phyloP scores from a whole-genome alignment of 768 basidiomycete genomes.

The Clitopilus passeckerianus region DNA sequence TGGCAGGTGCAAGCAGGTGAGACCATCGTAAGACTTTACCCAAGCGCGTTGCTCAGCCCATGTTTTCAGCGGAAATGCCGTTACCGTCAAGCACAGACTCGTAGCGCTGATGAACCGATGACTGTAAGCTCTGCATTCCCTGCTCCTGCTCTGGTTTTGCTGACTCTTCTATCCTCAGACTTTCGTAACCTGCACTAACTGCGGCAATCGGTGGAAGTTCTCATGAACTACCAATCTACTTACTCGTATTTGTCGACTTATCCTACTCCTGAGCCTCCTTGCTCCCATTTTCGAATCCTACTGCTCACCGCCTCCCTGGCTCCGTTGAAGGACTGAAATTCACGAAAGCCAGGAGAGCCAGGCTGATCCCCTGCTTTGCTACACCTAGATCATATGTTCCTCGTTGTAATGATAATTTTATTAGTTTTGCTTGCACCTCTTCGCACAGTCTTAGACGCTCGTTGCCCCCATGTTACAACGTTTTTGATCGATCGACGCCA shows the following conservation, averaged over 20 bases:
- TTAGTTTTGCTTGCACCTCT: too few species aligned
- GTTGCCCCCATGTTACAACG: too few species aligned
- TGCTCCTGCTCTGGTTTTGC: not conserved
- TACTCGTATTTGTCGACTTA: not conserved
- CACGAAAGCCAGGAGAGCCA: too few species aligned
- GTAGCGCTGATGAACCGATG: slow-evolving; percentile 99
- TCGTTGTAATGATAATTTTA: too few species aligned
- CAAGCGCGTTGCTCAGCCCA: not conserved
- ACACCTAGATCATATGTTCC: too few species aligned
- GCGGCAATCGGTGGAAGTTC: slow-evolving; percentile 37
- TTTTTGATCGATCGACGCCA: too few species aligned
- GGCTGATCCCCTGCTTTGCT: too few species aligned
- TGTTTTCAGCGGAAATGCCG: slow-evolving; percentile 67
- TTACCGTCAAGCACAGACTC: slow-evolving; percentile 94
- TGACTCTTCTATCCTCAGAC: slow-evolving; percentile 41
- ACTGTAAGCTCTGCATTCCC: slow-evolving; percentile 51
- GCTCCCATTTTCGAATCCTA: too few species aligned
- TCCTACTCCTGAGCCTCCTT: not conserved
- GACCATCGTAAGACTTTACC: slow-evolving; percentile 8
- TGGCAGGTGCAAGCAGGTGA: slow-evolving; percentile 83
- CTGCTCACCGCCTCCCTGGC: too few species aligned
- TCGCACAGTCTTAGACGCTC: too few species aligned
- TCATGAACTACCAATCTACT: slow-evolving; percentile 18
- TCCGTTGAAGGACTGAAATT: too few species aligned
- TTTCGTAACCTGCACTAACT: slow-evolving; percentile 68